Base-by-base conservation (phyloP, 2,329 filamentous ascomycete genomes). In the Hortaea sp. region DNA sequence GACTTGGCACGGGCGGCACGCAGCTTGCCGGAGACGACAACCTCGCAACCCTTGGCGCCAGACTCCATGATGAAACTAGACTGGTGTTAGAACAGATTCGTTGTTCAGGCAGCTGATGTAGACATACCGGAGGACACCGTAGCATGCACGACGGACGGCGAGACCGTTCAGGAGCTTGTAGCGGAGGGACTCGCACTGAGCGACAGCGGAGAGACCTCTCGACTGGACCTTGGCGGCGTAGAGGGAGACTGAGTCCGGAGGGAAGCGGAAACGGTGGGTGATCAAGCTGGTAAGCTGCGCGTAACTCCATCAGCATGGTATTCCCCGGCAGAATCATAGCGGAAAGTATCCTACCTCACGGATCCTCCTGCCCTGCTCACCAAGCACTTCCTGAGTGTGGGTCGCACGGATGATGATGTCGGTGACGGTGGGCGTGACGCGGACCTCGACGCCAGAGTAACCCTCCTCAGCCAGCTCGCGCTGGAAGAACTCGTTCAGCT, bases 401-500 rank as follows among this genome's bases (percentile, higher is more conserved):
- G 92, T 98, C 70, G 92, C 92, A 74, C 92, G 92, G 81, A 98
- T 94, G 82, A 98, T 97, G 82, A 97, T 97, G 77, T 97, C 92
- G 79, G 92, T 98, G 70, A 98, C 92, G 73, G 92, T 98, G 63
- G 92, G 92, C 65, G 92, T 98, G 66, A 98, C 92, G 80, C 94
- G 88, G 78, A 98, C 92, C 80, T 98, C 94, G 73, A 98, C 92
- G 72, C 92, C 92, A 49, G 92, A 98, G 84, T 98, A 98, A 66
- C 92, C 92, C 79, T 98, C 94, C 84, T 98, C 92, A 71, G 92
- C 92, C 71, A 98, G 81, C 79, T 98, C 92, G 75, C 92, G 90
- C 83, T 97, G 92, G 88, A 98, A 98, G 85, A 98, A 98, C 80
- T 98, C 92, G 85, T 98, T 98, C 75, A 98, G 79, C 79, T 98